Base-by-base conservation (phyloP, 2,329 filamentous ascomycete species). In the Xylaria sp. region DNA sequence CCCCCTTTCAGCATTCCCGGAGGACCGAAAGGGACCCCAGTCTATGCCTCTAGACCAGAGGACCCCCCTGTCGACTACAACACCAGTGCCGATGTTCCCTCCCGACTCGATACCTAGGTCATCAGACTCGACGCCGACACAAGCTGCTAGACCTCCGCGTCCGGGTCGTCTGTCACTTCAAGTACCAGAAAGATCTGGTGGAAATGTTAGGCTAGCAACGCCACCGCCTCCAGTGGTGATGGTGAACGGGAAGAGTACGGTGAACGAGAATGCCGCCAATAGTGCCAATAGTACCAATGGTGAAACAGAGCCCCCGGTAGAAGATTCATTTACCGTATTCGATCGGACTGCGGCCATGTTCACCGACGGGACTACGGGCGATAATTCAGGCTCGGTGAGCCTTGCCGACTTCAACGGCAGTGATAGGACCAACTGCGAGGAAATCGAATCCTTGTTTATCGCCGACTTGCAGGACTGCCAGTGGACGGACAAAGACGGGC, bases 1-100 rank as follows among this genome's bases (percentile, higher is more conserved):
- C 0, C 85, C 88, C 0, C 90, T 86, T 61, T 86, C 85, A 4
- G 87, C 88, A 0, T 89, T 89, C 60, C 86, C 87, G 9, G 64
- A 71, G 2, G 84, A 82, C 13, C 85, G 84, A 58, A 81, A 83
- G 24, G 71, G 71, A 41, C 76, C 72, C 37, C 80, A 76, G 71
- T 41, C 67, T 69, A 41, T 52, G 62, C 52, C 70, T 48, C 54
- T 64, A 46, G 59, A 65, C 40, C 58, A 60, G 22, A 48, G 29
- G 18, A 43, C 50, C 6, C 56, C 61, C 39, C 62, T 63, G 20
- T 54, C 65, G 37, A 56, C 51, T 29, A 52, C 60, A 19, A 40
- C 59, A 69, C 44, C 70, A 18, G 43, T 65, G 44, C 58, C 65
- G 40, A 61, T 64, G 55, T 58, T 64, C 39, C 52, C 65, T 43